phyloP scores from a whole-genome alignment of 2,329 filamentous ascomycete genomes.

The Ceratocystis diversiconidia region DNA sequence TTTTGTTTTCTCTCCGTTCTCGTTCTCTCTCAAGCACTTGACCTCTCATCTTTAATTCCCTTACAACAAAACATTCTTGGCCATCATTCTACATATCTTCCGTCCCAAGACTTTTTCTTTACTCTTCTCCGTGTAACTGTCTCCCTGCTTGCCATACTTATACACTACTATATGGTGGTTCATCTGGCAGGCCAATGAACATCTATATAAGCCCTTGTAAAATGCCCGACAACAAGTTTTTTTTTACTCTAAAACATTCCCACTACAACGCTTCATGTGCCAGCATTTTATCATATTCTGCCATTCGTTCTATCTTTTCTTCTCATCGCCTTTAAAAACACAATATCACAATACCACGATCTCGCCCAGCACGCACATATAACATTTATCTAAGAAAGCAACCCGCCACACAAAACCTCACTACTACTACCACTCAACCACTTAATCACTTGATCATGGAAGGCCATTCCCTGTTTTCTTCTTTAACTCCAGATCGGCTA shows the following conservation, averaged over 20 bases:
- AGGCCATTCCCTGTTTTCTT: background rate
- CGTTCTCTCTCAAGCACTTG: slow-evolving; percentile 6
- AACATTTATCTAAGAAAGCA: background rate
- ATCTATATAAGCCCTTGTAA: slow-evolving; percentile 5
- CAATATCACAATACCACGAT: background rate
- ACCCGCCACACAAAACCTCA: background rate
- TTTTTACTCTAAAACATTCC: background rate
- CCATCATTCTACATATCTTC: slow-evolving; percentile 3
- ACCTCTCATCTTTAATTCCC: slow-evolving; percentile 2
- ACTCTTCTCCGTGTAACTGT: slow-evolving; percentile 1
- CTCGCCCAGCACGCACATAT: background rate
- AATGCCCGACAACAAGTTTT: background rate
- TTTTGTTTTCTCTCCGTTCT: background rate
- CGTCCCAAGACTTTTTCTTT: background rate
- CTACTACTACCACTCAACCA: background rate
- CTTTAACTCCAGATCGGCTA: background rate
- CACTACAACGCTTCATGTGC: background rate
- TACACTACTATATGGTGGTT: background rate
- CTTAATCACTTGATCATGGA: background rate
- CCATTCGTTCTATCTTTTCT: background rate
- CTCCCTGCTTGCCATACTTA: slow-evolving; percentile 5
- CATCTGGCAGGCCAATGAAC: slow-evolving; percentile 7
- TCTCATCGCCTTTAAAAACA: background rate
- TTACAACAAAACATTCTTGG: slow-evolving; percentile 8
- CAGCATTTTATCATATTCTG: background rate